Conservation (phyloP, 306 rosid species). For the Dryas drummondii region DNA sequence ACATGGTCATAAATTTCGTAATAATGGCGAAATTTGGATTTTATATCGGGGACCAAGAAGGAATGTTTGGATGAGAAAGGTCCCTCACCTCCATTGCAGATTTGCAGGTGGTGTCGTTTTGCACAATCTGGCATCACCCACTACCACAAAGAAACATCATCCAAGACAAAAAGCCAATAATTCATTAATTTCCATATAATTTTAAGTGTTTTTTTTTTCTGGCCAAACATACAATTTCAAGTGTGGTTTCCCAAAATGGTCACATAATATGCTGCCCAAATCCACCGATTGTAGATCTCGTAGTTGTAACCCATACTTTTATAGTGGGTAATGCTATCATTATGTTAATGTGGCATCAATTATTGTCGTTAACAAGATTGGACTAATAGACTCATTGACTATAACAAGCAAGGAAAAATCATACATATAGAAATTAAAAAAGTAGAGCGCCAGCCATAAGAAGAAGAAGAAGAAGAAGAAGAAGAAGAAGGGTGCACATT, state of each 20-base stretch:
- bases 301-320: too few species aligned
- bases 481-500: background rate
- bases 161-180: background rate
- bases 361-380: too few species aligned
- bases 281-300: too few species aligned
- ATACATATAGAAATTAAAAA: background rate
- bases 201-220: too few species aligned
- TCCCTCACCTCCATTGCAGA: background rate
- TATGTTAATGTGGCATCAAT: too few species aligned
- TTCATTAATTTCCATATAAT: background rate
- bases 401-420: background rate
- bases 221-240: background rate
- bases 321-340: too few species aligned
- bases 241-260: too few species aligned
- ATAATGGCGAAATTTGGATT: background rate
- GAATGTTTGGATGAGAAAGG: conserved; percentile 3
- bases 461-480: background rate
- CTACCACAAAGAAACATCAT: too few species aligned
- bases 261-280: too few species aligned
- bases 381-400: background rate
- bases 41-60: conserved; percentile 1
- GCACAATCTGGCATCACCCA: background rate
- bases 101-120: background rate
- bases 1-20: background rate
- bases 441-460: background rate